phyloP scores from a whole-genome alignment of 2,329 filamentous ascomycete genomes.

The Diaporthe ampelina region DNA sequence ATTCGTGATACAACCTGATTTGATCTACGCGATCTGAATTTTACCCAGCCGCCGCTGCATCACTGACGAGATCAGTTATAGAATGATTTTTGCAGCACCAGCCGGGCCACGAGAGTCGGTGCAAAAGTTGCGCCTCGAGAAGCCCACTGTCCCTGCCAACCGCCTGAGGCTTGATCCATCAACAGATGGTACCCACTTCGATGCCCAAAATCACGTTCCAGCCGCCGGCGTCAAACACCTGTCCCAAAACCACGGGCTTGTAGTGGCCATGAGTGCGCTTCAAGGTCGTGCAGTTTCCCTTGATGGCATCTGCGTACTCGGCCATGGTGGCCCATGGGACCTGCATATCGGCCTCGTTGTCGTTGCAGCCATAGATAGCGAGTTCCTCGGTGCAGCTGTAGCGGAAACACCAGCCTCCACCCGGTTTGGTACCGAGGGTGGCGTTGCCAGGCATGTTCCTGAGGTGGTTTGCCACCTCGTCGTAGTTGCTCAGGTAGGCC shows the following conservation, averaged over 20 bases:
- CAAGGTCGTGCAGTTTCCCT: not conserved
- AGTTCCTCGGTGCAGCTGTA: constrained; percentile 14
- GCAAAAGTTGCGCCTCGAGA: not conserved
- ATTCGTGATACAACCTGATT: not conserved
- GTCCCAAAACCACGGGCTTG: not conserved
- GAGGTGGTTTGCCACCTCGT: not conserved
- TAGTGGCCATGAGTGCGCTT: not conserved
- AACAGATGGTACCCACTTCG: not conserved
- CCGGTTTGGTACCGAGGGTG: constrained; percentile 6
- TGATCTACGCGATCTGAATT: not conserved
- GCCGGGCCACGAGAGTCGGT: not conserved
- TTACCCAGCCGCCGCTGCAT: not conserved
- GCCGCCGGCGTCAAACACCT: constrained; percentile 20
- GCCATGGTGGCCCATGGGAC: constrained; percentile 28
- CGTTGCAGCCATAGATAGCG: constrained; percentile 37
- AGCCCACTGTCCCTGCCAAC: too few relatives aligned
- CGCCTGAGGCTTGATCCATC: not conserved
- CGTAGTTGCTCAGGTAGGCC: not conserved
- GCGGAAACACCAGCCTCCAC: constrained; percentile 27
- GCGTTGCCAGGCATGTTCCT: constrained; percentile 1
- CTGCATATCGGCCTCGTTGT: constrained; percentile 7
- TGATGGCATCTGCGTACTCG: constrained; percentile 26
- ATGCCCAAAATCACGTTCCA: constrained; percentile 31
- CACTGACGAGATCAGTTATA: not conserved
- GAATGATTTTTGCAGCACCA: not conserved